Conservation (phyloP, 108 stramenopile genomes). For the Cylindrotheca closterium region DNA sequence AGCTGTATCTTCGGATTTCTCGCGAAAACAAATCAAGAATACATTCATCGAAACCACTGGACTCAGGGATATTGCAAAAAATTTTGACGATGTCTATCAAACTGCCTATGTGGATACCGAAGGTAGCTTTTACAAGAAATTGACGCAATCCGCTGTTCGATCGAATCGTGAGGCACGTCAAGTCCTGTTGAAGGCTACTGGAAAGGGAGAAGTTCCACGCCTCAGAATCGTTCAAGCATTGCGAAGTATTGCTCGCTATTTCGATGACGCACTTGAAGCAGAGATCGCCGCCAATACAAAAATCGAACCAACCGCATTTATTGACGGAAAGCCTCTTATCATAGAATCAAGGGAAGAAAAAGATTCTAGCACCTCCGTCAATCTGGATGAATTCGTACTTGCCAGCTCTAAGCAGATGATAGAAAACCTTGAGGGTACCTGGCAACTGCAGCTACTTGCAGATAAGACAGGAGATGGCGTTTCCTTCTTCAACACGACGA, state of each 20-base stretch:
- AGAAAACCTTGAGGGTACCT: constrained; percentile 66
- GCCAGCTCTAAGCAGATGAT: constrained; percentile 57
- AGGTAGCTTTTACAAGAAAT: constrained; percentile 64
- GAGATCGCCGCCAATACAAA: constrained; percentile 27
- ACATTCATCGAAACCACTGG: constrained; percentile 88
- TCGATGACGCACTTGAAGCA: constrained; percentile 57
- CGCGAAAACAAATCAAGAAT: constrained; percentile 51
- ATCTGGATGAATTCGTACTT: constrained; percentile 63
- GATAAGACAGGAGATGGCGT: constrained; percentile 84
- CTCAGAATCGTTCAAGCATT: constrained; percentile 68
- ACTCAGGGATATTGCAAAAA: constrained; percentile 60
- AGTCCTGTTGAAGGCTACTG: constrained; percentile 71
- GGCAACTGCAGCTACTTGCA: constrained; percentile 80
- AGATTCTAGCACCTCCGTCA: constrained; percentile 20
- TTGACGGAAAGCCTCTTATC: constrained; percentile 52
- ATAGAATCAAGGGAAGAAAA: constrained; percentile 21
- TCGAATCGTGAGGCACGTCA: constrained; percentile 84
- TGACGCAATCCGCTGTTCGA: constrained; percentile 85
- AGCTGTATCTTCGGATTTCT: constrained; percentile 62
- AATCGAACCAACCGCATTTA: constrained; percentile 49
- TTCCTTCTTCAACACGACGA: constrained; percentile 73
- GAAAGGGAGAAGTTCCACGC: constrained; percentile 58
- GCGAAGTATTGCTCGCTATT: constrained; percentile 60
- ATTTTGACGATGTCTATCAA: constrained; percentile 84
- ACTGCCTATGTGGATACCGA: constrained; percentile 83